phyloP scores from a whole-genome alignment of 805 yeast genomes.

The Jamesozyma spencerorum region DNA sequence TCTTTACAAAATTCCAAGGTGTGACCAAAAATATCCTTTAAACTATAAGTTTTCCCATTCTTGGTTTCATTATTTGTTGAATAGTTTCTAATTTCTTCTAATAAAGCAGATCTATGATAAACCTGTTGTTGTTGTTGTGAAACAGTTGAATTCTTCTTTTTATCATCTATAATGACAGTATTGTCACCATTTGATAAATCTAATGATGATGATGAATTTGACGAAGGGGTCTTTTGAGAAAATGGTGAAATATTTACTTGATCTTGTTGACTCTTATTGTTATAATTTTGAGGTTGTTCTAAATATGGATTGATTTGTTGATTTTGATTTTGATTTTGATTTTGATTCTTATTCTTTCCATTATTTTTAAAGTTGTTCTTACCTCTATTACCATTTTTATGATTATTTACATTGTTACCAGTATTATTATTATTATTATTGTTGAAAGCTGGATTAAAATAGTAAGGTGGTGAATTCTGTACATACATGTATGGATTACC shows the following conservation, averaged over 20 bases:
- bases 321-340: not conserved
- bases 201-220: slow-evolving; percentile 8
- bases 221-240: slow-evolving; percentile 12
- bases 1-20: slow-evolving; percentile 89
- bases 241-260: not conserved
- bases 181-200: not conserved
- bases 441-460: not conserved
- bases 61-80: slow-evolving; percentile 13
- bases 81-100: slow-evolving; percentile 65
- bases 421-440: no score
- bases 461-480: slow-evolving; percentile 2
- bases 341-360: slow-evolving; percentile 4
- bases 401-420: slow-evolving; percentile 6
- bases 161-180: slow-evolving; percentile 7
- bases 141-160: slow-evolving; percentile 12
- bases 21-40: slow-evolving; percentile 74
- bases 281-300: slow-evolving; percentile 7
- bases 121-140: slow-evolving; percentile 28
- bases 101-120: slow-evolving; percentile 63
- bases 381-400: slow-evolving; percentile 2
- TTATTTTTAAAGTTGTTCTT: slow-evolving; percentile 5
- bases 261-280: not conserved
- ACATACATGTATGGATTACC: slow-evolving; percentile 3
- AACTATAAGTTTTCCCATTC: slow-evolving; percentile 43
- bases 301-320: slow-evolving; percentile 20